Base-by-base conservation (phyloP, 2,329 filamentous ascomycete genomes). In the Scortechinia acanthostroma region DNA sequence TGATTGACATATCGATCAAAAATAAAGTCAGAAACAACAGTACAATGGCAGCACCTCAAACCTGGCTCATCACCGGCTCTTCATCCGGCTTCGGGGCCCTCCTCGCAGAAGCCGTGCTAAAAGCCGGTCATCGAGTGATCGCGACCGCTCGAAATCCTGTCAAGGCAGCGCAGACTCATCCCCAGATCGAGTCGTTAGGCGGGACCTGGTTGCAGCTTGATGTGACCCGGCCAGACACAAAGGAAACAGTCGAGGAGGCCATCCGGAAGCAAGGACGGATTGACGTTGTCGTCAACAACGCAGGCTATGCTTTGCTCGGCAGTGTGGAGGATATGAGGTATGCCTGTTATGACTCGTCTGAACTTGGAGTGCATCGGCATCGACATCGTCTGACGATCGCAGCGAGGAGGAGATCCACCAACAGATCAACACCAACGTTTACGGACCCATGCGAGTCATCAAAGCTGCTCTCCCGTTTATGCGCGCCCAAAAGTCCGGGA, bases 301-400 rank as follows among this genome's bases (percentile, higher is more conserved):
- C 35, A 6, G 35, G 35, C 6, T 40, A 40, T 17, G 14, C 35
- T 10, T 19, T 55, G 1, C 30, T 45, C 17, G 51, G 50, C 13
- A 52, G 48, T 6, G 47, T 53, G 14, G 57, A 59, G 44, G 56
- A 58, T 30, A 52, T 53, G 46, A n/a, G n/a, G n/a, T n/a, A n/a
- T n/a, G n/a, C n/a, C n/a, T n/a, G n/a, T n/a, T n/a, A n/a, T n/a
- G n/a, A n/a, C n/a, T n/a, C n/a, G n/a, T n/a, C n/a, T n/a, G n/a
- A n/a, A n/a, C n/a, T n/a, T n/a, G n/a, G n/a, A n/a, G n/a, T n/a
- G n/a, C n/a, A n/a, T n/a, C n/a, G n/a, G n/a, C n/a, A n/a, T n/a
- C n/a, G n/a, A n/a, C n/a, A n/a, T n/a, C n/a, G n/a, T n/a, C n/a
- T n/a, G n/a, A n/a, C n/a, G n/a, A n/a, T n/a, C n/a, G n/a, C n/a